Evolutionary conservation across 2,329 filamentous ascomycete species (phyloP).

Genomic region (Calonectria multiphialidica): DNA sequence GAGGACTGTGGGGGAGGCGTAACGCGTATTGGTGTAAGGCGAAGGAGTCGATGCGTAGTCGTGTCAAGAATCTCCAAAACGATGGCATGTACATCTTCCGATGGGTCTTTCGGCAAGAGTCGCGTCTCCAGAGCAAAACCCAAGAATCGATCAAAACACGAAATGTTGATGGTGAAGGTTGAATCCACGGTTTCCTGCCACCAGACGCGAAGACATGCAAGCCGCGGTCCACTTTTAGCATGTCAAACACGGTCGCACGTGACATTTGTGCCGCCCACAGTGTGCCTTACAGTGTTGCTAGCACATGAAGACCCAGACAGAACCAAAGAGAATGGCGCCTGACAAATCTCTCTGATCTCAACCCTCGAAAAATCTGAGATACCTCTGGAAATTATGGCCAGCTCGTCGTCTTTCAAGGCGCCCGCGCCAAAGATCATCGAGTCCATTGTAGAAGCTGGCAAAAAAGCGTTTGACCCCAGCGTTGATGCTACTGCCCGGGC

Average conservation of each 20-base stretch:
- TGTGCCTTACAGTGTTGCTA: constrained; percentile 29
- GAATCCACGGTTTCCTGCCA: neutral
- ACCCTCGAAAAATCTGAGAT: constrained; percentile 8
- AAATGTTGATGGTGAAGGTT: constrained; percentile 27
- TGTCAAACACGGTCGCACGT: constrained; percentile 41
- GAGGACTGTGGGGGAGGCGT: constrained; percentile 85
- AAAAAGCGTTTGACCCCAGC: constrained; percentile 62
- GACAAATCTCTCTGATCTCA: constrained; percentile 28
- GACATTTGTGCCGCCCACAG: constrained; percentile 31
- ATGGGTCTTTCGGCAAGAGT: constrained; percentile 11
- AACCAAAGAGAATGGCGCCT: constrained; percentile 30
- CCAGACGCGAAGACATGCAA: constrained; percentile 21
- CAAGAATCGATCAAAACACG: constrained; percentile 31
- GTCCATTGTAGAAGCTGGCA: constrained; percentile 54
- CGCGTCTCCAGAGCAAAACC: constrained; percentile 34
- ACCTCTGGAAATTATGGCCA: constrained; percentile 41
- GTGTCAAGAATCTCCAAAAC: constrained; percentile 24
- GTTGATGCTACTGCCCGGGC: constrained; percentile 48
- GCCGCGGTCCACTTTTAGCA: constrained; percentile 21
- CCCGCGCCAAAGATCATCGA: constrained; percentile 48
- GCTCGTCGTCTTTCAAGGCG: constrained; percentile 33
- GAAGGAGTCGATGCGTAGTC: constrained; percentile 59
- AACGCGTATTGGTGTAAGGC: constrained; percentile 63
- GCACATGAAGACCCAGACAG: constrained; percentile 38
- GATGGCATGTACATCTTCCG: constrained; percentile 33